Percentiles rank a stretch among this genome's conserved stretches.
Conservation (phyloP, 441 rosid genomes). For the Pelargonium fulgidum region DNA sequence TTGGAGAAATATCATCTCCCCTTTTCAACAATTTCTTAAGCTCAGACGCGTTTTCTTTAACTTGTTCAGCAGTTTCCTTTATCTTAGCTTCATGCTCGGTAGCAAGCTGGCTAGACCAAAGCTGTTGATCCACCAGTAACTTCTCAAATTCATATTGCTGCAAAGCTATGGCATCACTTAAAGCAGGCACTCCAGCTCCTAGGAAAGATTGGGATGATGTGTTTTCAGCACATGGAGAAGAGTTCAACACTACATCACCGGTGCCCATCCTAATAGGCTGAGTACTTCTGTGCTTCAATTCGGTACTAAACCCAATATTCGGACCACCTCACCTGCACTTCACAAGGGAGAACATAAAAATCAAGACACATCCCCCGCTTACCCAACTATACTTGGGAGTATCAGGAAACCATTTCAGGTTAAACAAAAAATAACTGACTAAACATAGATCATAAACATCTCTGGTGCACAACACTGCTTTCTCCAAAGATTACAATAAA, state of each 20-base stretch:
- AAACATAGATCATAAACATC: background rate
- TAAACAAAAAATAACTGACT: background rate
- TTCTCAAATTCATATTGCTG: constrained; percentile 4
- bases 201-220: background rate
- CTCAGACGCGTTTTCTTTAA: background rate
- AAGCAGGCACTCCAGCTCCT: constrained; percentile 6
- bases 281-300: background rate
- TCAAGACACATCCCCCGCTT: background rate
- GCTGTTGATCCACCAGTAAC: background rate
- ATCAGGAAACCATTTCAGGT: background rate
- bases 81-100: constrained; percentile 1
- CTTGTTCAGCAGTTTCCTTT: constrained; percentile 1
- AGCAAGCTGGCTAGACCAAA: constrained; percentile 1
- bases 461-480: background rate
- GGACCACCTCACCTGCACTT: background rate
- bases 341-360: too few relatives aligned
- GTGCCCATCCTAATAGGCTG: background rate
- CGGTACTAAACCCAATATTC: background rate
- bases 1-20: constrained; percentile 2
- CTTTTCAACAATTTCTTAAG: background rate
- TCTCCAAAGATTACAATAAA: too few relatives aligned
- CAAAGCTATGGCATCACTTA: constrained; percentile 3
- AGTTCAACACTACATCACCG: background rate
- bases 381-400: background rate
- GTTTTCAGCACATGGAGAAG: background rate